These are phyloP conservation scores for Cucumis cinereus DNA, from an alignment of 306 rosid genomes.

Conservation along the genomic window DNA sequence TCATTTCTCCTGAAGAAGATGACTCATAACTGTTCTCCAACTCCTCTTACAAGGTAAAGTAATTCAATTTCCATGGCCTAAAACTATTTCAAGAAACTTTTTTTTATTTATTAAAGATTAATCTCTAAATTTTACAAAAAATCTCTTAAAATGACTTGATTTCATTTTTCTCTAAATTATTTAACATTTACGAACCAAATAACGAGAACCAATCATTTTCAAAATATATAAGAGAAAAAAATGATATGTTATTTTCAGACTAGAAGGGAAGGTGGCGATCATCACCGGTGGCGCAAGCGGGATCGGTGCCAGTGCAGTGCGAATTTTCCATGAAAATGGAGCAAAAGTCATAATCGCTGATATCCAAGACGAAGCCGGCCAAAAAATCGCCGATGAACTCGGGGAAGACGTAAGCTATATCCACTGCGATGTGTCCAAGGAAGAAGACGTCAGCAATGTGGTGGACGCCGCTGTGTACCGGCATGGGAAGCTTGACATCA, in stretches of 20 bases:
- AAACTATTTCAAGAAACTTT: no score
- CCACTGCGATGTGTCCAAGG: slow-evolving; percentile 22
- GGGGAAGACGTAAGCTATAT: slow-evolving; percentile 13
- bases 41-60: not conserved
- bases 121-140: no score
- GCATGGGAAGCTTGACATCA: slow-evolving; percentile 17
- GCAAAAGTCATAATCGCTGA: slow-evolving; percentile 24
- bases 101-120: no score
- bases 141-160: no score
- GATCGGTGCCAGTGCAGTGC: slow-evolving; percentile 22
- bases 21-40: not conserved
- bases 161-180: no score
- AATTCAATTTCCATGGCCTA: not conserved
- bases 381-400: slow-evolving; percentile 13
- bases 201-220: no score
- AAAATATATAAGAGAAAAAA: no score
- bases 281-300: slow-evolving; percentile 35
- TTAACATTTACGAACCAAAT: no score
- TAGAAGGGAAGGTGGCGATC: slow-evolving; percentile 22
- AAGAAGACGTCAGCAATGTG: slow-evolving; percentile 12
- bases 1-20: not conserved
- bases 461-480: slow-evolving; percentile 13
- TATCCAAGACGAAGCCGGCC: slow-evolving; percentile 22
- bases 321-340: slow-evolving; percentile 17
- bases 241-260: not conserved